Evolutionary conservation across 805 yeast species (phyloP), one percentile per base, ranked within the genome.

Genomic region (Debaryomyces maramus): DNA sequence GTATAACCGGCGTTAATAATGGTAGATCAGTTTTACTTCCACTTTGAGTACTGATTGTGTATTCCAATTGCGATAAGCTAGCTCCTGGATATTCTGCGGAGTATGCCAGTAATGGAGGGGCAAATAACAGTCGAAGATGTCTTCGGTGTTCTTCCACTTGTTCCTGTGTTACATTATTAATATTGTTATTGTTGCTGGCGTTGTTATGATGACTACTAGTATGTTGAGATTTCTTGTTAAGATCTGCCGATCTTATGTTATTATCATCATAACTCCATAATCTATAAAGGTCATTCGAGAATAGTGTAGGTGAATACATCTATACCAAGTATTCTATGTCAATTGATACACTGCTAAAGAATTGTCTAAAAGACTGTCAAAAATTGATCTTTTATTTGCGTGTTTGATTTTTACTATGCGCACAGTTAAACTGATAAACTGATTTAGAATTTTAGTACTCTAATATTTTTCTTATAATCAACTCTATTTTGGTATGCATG

Each of bases 81-180:
- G 58, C 52, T 1, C 64, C 65, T 8, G 63, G 60, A 40, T 63
- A 59, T 15, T 73, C 76, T 3, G 81, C 68, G 0, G 80, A 69
- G 48, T 78, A 79, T 2, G 81, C 77, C 14, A 77, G 70, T 16
- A 79, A 54, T 6, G 83, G 80, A 2, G 82, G 83, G 1, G 78
- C 78, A 44, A 57, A 66, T 26, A 52, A 43, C 36, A 45, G 55
- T 9, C 53, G 47, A n/a, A 56, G 50, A 26, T 52, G 48, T 22
- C 45, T 31, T 27, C 58, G 24, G 38, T 53, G 51, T n/a, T 53
- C 53, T 34, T 51, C 56, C 15, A 43, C 33, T 29, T 47, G 42
- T 19, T 47, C 42, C 15, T 45, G 36, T 19, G 26, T 19, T 14
- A 36, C 38, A 21, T 29, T 35, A 18, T 30, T 32, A 14, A 11